Percentiles rank a stretch among this genome's conserved stretches.
These are phyloP conservation scores for Omphalotus guepiniiformis DNA, from an alignment of 768 basidiomycete species.

Conservation along the genomic window DNA sequence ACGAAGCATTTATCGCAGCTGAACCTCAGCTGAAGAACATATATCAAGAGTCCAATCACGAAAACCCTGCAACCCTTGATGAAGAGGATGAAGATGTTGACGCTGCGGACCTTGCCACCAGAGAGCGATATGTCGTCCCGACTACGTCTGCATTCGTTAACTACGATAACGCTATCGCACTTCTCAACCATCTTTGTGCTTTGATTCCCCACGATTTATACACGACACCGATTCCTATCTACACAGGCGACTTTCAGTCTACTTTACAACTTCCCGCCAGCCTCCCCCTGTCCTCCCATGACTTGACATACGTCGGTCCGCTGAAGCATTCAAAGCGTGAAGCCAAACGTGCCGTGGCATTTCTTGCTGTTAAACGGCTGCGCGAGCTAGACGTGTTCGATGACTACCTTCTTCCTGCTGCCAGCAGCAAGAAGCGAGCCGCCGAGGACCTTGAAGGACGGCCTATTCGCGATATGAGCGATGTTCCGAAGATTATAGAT, in stretches of 20 bases:
- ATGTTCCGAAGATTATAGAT: constrained; percentile 51
- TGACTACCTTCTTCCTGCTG: constrained; percentile 74
- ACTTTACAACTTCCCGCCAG: constrained; percentile 63
- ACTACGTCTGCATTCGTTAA: constrained; percentile 76
- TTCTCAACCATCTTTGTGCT: constrained; percentile 74
- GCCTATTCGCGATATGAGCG: constrained; percentile 35
- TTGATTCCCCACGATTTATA: constrained; percentile 71
- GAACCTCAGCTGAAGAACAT: constrained; percentile 63
- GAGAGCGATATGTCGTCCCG: constrained; percentile 72
- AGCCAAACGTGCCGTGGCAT: constrained; percentile 81
- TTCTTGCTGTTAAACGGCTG: constrained; percentile 68
- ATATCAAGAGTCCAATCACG: constrained; percentile 50
- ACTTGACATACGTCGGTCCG: constrained; percentile 59
- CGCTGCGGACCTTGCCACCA: constrained; percentile 52
- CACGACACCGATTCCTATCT: constrained; percentile 62
- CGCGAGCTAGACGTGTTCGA: constrained; percentile 74
- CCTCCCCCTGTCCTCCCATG: constrained; percentile 52
- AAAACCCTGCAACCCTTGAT: constrained; percentile 36
- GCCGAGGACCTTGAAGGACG: constrained; percentile 53
- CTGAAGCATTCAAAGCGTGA: constrained; percentile 64
- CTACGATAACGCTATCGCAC: constrained; percentile 66
- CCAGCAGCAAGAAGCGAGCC: constrained; percentile 42
- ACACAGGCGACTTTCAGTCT: constrained; percentile 52
- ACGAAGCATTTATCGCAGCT: constrained; percentile 50
- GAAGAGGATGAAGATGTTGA: constrained; percentile 37